phyloP scores from a whole-genome alignment of 2,329 filamentous ascomycete genomes.

The Dactylellina leptospora region DNA sequence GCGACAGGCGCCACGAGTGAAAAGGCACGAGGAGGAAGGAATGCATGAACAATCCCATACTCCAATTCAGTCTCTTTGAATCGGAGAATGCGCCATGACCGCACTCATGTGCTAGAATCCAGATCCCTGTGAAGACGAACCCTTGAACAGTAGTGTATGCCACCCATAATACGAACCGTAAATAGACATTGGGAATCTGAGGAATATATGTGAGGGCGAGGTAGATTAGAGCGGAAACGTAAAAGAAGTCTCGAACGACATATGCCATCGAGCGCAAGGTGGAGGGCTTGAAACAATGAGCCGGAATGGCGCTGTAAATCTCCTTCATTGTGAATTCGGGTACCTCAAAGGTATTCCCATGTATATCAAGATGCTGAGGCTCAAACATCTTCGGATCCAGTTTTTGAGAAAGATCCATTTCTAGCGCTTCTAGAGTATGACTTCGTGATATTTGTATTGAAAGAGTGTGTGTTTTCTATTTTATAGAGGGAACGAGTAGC shows the following conservation, averaged over 20 bases:
- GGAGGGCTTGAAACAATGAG: conserved; percentile 70
- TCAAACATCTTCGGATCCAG: not conserved
- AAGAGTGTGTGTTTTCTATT: too few relatives aligned
- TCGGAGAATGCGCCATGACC: conserved; percentile 75
- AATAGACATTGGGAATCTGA: conserved; percentile 62
- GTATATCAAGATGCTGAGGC: conserved; percentile 58
- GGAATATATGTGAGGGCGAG: conserved; percentile 67
- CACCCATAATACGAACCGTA: conserved; percentile 66
- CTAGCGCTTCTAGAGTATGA: too few relatives aligned
- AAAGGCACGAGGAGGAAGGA: conserved; percentile 73
- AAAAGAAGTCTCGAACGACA: conserved; percentile 67
- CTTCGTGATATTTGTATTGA: too few relatives aligned
- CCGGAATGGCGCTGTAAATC: conserved; percentile 65
- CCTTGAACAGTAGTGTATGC: conserved; percentile 72
- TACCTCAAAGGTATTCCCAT: conserved; percentile 59
- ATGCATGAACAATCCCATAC: conserved; percentile 72
- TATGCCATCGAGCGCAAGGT: conserved; percentile 66
- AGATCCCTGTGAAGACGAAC: conserved; percentile 73
- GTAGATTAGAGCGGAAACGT: conserved; percentile 65
- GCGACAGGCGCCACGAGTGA: conserved; percentile 77
- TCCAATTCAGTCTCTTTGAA: conserved; percentile 68
- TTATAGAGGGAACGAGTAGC: too few relatives aligned
- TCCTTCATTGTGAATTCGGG: conserved; percentile 59
- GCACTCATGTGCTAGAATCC: conserved; percentile 76
- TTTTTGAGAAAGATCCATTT: not conserved